A percentile compares a stretch with the other conserved stretches of the same genome.
phyloP scores from a whole-genome alignment of 2,329 filamentous ascomycete genomes.

The Colletotrichum musicola region DNA sequence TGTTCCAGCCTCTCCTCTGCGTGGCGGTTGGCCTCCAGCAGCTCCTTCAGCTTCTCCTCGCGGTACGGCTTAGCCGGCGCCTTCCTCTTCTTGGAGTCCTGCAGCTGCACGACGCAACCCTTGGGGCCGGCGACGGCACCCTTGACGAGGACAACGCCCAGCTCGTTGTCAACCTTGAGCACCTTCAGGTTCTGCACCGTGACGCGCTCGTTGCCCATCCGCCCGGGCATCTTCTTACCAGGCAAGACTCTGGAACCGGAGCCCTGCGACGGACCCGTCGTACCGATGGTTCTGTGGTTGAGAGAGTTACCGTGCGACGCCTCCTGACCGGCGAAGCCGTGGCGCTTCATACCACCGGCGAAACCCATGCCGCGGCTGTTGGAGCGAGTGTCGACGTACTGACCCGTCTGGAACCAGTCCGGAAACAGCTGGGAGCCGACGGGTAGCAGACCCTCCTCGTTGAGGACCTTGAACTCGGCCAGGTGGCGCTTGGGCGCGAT shows the following conservation, averaged over 20 bases:
- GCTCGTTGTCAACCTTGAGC: conserved; percentile 86
- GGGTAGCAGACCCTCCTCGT: conserved; percentile 77
- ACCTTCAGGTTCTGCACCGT: conserved; percentile 94
- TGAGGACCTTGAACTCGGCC: conserved; percentile 87
- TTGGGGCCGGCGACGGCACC: conserved; percentile 91
- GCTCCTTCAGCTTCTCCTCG: conserved; percentile 57
- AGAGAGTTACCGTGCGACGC: conserved; percentile 96
- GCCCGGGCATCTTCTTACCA: conserved; percentile 97
- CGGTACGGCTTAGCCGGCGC: conserved; percentile 64
- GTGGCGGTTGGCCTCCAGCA: conserved; percentile 62
- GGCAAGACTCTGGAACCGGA: conserved; percentile 92
- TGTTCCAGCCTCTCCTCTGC: conserved; percentile 60
- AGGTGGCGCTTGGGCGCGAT: conserved; percentile 87
- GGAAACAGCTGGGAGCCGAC: conserved; percentile 83
- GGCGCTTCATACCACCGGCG: conserved; percentile 97
- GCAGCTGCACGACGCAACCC: conserved; percentile 84
- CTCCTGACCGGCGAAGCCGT: conserved; percentile 89
- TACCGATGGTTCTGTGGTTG: conserved; percentile 93
- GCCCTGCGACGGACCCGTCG: conserved; percentile 89
- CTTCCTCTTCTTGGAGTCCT: conserved; percentile 90
- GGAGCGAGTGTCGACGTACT: conserved; percentile 88
- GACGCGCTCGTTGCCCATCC: conserved; percentile 90
- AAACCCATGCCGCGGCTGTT: conserved; percentile 91
- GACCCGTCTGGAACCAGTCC: conserved; percentile 92
- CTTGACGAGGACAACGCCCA: conserved; percentile 89